Conservation (phyloP, 73 alveolate species). For the Paramecium pentaurelia region DNA sequence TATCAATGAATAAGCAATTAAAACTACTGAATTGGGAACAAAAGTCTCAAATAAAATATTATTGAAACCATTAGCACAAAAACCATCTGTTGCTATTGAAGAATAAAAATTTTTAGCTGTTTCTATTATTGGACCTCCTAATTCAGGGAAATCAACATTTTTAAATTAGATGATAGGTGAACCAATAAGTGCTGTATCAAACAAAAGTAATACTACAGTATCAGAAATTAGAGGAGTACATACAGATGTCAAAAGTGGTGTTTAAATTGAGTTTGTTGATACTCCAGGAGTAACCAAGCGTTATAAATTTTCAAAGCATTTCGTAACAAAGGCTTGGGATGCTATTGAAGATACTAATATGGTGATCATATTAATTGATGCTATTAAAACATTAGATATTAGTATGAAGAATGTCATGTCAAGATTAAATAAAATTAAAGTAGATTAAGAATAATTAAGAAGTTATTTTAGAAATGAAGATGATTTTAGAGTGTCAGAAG, state of each 20-base stretch:
- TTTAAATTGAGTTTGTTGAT: conserved; percentile 40
- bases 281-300: conserved; percentile 54
- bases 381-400: conserved; percentile 50
- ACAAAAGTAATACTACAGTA: conserved; percentile 42
- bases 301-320: conserved; percentile 24
- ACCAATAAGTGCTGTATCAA: conserved; percentile 54
- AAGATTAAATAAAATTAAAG: conserved; percentile 47
- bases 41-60: not conserved
- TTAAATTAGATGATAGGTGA: conserved; percentile 30
- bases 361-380: conserved; percentile 45
- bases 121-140: conserved; percentile 61
- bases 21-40: not conserved
- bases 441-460: not conserved
- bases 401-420: conserved; percentile 33
- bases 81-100: not conserved
- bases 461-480: not conserved
- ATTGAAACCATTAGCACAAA: not conserved
- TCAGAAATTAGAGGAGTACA: conserved; percentile 45
- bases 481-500: not conserved
- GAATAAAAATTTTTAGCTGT: conserved; percentile 26
- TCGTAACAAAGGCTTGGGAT: conserved; percentile 57
- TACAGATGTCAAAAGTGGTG: conserved; percentile 29
- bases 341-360: conserved; percentile 18
- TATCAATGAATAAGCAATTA: not conserved
- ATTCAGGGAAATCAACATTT: conserved; percentile 60